phyloP scores from a whole-genome alignment of 257 asterid species.

The Nicotiana sylvestris region DNA sequence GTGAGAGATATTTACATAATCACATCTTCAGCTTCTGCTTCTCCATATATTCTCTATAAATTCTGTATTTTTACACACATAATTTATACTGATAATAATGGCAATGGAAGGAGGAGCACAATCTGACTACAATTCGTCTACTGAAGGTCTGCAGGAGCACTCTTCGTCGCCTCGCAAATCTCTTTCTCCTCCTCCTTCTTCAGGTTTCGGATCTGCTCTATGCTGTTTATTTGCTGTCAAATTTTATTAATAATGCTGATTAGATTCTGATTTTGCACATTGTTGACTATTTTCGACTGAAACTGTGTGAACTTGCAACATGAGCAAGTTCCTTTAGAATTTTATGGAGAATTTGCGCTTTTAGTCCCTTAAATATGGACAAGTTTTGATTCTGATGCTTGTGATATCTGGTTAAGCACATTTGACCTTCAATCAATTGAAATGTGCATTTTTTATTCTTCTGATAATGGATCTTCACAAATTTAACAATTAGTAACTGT shows the following conservation, averaged over 20 bases:
- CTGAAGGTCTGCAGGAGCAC: constrained; percentile 2
- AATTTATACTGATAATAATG: not conserved
- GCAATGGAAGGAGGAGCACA: constrained; percentile 7
- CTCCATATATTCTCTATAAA: not conserved
- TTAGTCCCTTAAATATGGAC: no score
- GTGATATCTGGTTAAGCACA: no score
- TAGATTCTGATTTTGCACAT: not conserved
- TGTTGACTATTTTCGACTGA: not conserved
- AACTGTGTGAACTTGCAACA: not conserved
- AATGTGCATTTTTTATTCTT: no score
- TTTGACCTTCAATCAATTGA: no score
- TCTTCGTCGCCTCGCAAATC: constrained; percentile 4
- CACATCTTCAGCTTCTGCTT: not conserved
- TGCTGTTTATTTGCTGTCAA: not conserved
- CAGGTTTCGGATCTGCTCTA: not conserved
- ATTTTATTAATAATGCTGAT: not conserved
- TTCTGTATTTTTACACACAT: not conserved
- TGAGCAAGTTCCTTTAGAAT: not conserved
- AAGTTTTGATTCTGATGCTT: no score
- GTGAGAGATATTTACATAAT: not conserved
- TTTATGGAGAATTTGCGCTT: not conserved
- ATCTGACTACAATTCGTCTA: constrained; percentile 4
- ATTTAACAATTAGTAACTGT: no score
- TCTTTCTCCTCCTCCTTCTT: not conserved
- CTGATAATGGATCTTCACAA: no score